Evolutionary conservation across 305 asterid species (phyloP).

Genomic region (Fraxinus dipetala): DNA sequence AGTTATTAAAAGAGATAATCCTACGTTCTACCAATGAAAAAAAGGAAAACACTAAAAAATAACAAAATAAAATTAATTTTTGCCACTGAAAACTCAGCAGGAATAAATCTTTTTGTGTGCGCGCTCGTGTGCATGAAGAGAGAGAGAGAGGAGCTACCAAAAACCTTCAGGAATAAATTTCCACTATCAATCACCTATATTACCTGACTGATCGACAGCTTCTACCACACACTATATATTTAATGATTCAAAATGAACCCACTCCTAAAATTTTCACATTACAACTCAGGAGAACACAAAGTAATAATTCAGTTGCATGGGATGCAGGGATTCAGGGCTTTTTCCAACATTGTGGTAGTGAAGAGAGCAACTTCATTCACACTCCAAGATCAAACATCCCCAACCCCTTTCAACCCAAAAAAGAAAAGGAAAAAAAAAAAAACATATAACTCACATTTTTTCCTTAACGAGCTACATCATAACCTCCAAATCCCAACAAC

Average conservation of each 20-base stretch:
- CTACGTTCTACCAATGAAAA: conserved; percentile 1
- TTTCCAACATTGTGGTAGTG: neutral
- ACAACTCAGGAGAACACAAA: neutral
- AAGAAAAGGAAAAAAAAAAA: neutral
- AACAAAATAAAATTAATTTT: neutral
- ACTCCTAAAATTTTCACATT: neutral
- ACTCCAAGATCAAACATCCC: neutral
- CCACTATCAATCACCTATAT: conserved; percentile 9
- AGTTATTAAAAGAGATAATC: conserved; percentile 16
- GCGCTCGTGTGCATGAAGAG: neutral
- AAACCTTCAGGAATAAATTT: neutral
- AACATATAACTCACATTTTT: neutral
- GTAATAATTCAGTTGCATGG: neutral
- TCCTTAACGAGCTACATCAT: neutral
- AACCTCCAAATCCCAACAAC: neutral
- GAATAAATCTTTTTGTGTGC: neutral
- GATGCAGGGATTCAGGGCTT: neutral
- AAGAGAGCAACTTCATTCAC: neutral
- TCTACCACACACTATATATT: neutral
- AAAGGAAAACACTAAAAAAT: neutral
- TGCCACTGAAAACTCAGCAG: neutral
- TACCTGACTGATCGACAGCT: neutral
- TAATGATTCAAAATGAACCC: neutral
- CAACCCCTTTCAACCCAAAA: neutral
- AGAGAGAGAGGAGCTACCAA: neutral